phyloP scores from a whole-genome alignment of 2,329 filamentous ascomycete species.

The Cercospora sp. region DNA sequence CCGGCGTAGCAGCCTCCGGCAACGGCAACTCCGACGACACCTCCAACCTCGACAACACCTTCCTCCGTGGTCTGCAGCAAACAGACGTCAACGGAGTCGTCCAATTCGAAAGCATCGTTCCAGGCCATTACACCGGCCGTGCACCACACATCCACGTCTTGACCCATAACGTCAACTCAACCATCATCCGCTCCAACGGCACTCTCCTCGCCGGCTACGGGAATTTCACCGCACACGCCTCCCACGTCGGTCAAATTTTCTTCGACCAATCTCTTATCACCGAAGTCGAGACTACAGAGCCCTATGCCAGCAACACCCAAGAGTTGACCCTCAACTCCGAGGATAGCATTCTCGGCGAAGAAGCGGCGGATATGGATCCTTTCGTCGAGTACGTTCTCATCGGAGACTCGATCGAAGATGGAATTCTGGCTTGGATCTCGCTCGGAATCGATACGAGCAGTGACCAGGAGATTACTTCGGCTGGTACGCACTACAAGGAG shows the following conservation, averaged over 20 bases:
- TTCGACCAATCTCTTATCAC: constrained; percentile 61
- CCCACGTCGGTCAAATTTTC: constrained; percentile 66
- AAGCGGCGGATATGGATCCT: constrained; percentile 55
- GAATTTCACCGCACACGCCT: constrained; percentile 42
- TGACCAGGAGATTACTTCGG: constrained; percentile 25
- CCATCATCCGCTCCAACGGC: constrained; percentile 47
- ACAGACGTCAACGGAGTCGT: constrained; percentile 46
- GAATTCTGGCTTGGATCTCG: constrained; percentile 57
- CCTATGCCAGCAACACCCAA: constrained; percentile 49
- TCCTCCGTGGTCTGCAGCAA: constrained; percentile 46
- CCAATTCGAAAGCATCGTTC: constrained; percentile 48
- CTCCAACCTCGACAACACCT: constrained; percentile 42
- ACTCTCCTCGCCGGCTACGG: constrained; percentile 49
- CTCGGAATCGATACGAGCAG: constrained; percentile 51
- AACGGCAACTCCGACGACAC: constrained; percentile 39
- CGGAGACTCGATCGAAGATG: constrained; percentile 54
- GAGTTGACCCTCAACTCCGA: constrained; percentile 53
- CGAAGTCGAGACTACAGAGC: constrained; percentile 51
- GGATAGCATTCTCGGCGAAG: constrained; percentile 53
- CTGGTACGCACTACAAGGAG: constrained; percentile 26
- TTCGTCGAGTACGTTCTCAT: constrained; percentile 60
- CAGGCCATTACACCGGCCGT: constrained; percentile 48
- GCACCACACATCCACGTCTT: constrained; percentile 47
- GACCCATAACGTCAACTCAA: constrained; percentile 41
- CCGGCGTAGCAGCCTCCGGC: constrained; percentile 37